Evolutionary conservation across 2,329 filamentous ascomycete species (phyloP), one percentile per base, ranked within the genome.

Genomic region (Zasmidium citrigriseum): DNA sequence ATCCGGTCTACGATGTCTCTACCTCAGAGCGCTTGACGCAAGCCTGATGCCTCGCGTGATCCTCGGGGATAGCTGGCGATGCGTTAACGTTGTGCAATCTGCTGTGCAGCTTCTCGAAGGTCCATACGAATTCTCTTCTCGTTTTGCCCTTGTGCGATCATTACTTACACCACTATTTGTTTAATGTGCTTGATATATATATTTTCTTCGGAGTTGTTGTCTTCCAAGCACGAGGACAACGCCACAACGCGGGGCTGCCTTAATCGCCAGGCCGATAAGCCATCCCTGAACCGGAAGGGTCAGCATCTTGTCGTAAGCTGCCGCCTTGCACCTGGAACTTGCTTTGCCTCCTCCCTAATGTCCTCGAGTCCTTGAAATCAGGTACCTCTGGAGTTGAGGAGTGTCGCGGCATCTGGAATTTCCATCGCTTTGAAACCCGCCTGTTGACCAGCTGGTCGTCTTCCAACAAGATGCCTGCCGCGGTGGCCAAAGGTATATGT

Each of bases 401-500:
- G 34, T 10, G 34, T 41, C 14, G 34, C 18, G 34, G 18, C 34
- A 10, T n/a, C 16, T 41, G 4, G 7, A 9, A 4, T 16, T 10
- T n/a, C 16, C 16, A 11, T 7, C 34, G 4, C 4, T 41, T 16
- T 41, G 5, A n/a, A 10, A n/a, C 14, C 18, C 7, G 14, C 16
- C 34, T 4, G 34, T 41, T n/a, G n/a, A n/a, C n/a, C n/a, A n/a
- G 34, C 14, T 41, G 34, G 34, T n/a, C 34, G 5, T 4, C 16
- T n/a, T 41, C 14, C 34, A n/a, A 7, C 22, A 54, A 25, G 21
- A 54, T 54, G 52, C 52, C 52, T 22, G 52, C 52, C 21, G 52
- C 52, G 5, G 41, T 54, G 38, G 52, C 46, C 22, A 54, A 54
- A 46, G 52, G 52, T 54, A 46, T n/a, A n/a, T 22, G 52, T 45